phyloP scores from a whole-genome alignment of 2,329 filamentous ascomycete genomes.

The Trichoderma sp. region DNA sequence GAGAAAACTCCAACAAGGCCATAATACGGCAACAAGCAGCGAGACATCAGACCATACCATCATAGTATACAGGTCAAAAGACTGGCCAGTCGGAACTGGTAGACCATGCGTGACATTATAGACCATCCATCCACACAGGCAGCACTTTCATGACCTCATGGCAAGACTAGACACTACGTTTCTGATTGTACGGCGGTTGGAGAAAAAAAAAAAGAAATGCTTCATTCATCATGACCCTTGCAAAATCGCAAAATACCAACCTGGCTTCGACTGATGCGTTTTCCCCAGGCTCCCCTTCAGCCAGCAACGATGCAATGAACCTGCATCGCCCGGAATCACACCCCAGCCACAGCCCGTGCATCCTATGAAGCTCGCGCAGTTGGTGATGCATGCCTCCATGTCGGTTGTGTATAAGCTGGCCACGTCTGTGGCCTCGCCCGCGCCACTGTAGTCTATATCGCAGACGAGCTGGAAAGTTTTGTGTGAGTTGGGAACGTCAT shows the following conservation, averaged over 20 bases:
- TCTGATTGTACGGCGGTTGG: not conserved
- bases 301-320: slow-evolving; percentile 47
- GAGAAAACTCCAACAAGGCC: too few species aligned
- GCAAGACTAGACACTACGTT: slow-evolving; percentile 9
- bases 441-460: slow-evolving; percentile 50
- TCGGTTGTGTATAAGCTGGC: slow-evolving; percentile 43
- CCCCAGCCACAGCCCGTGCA: slow-evolving; percentile 53
- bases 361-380: slow-evolving; percentile 45
- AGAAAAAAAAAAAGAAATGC: not conserved
- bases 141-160: not conserved
- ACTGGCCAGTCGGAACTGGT: too few species aligned
- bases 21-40: too few species aligned
- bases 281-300: slow-evolving; percentile 45
- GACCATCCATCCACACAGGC: too few species aligned
- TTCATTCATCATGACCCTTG: slow-evolving; percentile 24
- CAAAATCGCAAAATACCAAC: slow-evolving; percentile 51
- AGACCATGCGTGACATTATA: too few species aligned
- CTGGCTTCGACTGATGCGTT: slow-evolving; percentile 38
- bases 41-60: too few species aligned
- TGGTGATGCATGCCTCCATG: slow-evolving; percentile 50
- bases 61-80: too few species aligned
- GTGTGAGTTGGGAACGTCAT: slow-evolving; percentile 45
- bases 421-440: slow-evolving; percentile 41
- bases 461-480: slow-evolving; percentile 49
- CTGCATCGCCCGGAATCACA: slow-evolving; percentile 45